phyloP scores from a whole-genome alignment of 2,329 filamentous ascomycete genomes.

The Teratosphaeria pseudoeucalypti region DNA sequence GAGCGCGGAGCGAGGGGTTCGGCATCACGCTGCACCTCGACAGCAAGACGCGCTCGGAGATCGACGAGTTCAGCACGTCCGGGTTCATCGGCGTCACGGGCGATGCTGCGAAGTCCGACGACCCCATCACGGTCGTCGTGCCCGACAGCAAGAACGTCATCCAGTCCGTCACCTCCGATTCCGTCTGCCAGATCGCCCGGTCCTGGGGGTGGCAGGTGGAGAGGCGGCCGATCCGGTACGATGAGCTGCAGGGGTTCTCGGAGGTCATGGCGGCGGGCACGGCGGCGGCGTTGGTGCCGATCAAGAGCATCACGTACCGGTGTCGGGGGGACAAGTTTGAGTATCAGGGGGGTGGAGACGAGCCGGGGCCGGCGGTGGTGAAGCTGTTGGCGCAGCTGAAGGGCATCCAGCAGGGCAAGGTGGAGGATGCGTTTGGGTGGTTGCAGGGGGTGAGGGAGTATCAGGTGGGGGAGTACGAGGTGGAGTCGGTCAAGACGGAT shows the following conservation, averaged over 20 bases:
- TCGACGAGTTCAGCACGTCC: conserved; percentile 93
- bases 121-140: conserved; percentile 62
- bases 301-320: conserved; percentile 74
- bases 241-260: conserved; percentile 51
- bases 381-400: conserved; percentile 68
- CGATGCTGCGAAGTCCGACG: conserved; percentile 37
- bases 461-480: conserved; percentile 21
- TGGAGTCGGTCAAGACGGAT: conserved; percentile 8
- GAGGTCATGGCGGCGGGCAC: conserved; percentile 91
- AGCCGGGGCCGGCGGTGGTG: conserved; percentile 62
- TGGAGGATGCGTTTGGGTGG: conserved; percentile 71
- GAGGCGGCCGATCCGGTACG: conserved; percentile 57
- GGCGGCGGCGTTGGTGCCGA: conserved; percentile 81
- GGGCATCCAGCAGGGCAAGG: conserved; percentile 74
- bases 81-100: conserved; percentile 73
- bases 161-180: conserved; percentile 73
- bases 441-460: conserved; percentile 37
- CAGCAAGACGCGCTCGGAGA: conserved; percentile 68
- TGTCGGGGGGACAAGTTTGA: conserved; percentile 46
- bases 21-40: conserved; percentile 95
- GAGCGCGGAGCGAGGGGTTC: conserved; percentile 65
- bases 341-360: conserved; percentile 48
- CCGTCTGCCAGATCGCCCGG: conserved; percentile 62
- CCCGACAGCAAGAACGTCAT: conserved; percentile 83
- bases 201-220: conserved; percentile 80